Evolutionary conservation across 805 yeast species (phyloP).

Genomic region (Teunomyces pallodes): DNA sequence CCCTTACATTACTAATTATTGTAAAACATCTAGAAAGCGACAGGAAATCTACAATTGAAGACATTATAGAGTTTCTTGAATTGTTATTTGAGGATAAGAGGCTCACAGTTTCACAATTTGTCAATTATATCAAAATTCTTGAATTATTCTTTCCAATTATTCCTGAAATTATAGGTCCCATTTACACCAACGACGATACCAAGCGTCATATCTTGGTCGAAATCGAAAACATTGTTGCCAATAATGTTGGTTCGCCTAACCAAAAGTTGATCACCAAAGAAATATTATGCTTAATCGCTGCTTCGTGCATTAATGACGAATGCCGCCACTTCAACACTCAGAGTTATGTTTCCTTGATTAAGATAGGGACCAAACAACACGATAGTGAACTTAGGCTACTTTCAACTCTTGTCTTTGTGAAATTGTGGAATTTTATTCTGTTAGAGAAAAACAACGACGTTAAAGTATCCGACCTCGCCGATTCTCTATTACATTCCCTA

Average conservation of each 20-base stretch:
- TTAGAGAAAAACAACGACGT: constrained; percentile 17
- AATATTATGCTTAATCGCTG: constrained; percentile 20
- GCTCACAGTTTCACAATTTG: constrained; percentile 11
- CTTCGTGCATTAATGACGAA: constrained; percentile 49
- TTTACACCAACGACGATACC: constrained; percentile 20
- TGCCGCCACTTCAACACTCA: constrained; percentile 48
- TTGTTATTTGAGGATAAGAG: constrained; percentile 13
- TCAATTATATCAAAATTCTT: constrained; percentile 19
- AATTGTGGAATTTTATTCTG: constrained; percentile 54
- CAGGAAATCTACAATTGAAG: constrained; percentile 12
- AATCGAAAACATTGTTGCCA: background rate
- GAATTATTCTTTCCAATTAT: constrained; percentile 27
- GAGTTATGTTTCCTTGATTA: constrained; percentile 41
- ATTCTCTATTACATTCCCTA: constrained; percentile 9
- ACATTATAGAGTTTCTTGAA: constrained; percentile 23
- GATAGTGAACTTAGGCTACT: constrained; percentile 24
- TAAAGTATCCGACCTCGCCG: constrained; percentile 9
- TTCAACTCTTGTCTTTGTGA: constrained; percentile 49
- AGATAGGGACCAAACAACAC: constrained; percentile 28
- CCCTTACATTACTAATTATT: constrained; percentile 19
- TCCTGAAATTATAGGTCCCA: constrained; percentile 20
- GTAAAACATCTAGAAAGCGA: constrained; percentile 19
- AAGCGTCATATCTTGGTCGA: constrained; percentile 13
- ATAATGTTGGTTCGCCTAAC: constrained; percentile 3
- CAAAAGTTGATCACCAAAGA: constrained; percentile 7